Conservation (phyloP, 2,329 filamentous ascomycete genomes). For the Fusarium udum region DNA sequence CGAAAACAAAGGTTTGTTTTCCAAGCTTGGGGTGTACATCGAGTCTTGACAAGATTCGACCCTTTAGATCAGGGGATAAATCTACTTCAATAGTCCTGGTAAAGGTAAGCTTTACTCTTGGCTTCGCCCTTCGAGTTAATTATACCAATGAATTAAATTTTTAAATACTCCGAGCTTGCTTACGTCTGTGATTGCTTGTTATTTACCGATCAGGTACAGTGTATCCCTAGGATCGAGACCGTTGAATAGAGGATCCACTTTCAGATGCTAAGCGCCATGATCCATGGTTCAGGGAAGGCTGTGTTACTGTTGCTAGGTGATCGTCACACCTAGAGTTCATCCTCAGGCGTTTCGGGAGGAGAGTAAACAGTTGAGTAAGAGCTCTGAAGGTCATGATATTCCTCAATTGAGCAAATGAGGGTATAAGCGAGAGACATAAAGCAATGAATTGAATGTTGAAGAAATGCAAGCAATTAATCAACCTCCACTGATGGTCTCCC, state of each 20-base stretch:
- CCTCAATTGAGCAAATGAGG: background rate
- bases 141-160: background rate
- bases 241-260: slow-evolving; percentile 12
- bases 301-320: slow-evolving; percentile 20
- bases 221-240: background rate
- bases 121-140: background rate
- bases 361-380: background rate
- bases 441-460: background rate
- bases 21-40: background rate
- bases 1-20: background rate
- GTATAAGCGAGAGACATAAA: background rate
- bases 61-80: background rate
- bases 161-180: background rate
- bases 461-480: slow-evolving; percentile 33
- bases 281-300: background rate
- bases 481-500: slow-evolving; percentile 18
- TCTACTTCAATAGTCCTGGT: background rate
- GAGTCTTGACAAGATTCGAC: background rate
- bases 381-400: background rate
- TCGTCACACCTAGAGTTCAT: background rate
- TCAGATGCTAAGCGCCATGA: slow-evolving; percentile 10
- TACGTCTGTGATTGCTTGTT: slow-evolving; percentile 15
- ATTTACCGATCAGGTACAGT: background rate
- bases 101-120: background rate
- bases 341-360: background rate